Percentiles rank a stretch among this genome's conserved stretches.
Conservation (phyloP, 2,329 filamentous ascomycete species). For the Peltaster fructicola region DNA sequence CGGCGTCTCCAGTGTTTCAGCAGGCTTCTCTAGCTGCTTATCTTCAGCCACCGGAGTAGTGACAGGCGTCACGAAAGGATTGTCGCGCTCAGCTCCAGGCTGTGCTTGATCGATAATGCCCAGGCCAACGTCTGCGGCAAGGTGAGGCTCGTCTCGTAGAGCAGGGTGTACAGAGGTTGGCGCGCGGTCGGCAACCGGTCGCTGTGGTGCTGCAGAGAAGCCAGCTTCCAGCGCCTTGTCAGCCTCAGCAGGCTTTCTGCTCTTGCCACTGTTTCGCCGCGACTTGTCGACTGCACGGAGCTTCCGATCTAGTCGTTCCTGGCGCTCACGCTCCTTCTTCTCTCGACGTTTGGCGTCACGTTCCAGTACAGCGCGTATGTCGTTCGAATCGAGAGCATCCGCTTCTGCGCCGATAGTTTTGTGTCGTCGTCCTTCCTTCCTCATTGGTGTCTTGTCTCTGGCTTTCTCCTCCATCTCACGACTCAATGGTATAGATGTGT, state of each 20-base stretch:
- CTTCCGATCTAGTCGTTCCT: constrained; percentile 46
- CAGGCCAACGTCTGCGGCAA: constrained; percentile 10
- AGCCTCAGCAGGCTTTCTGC: constrained; percentile 34
- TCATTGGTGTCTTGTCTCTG: constrained; percentile 19
- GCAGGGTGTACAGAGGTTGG: constrained; percentile 19
- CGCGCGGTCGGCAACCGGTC: constrained; percentile 8
- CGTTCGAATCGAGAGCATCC: constrained; percentile 69
- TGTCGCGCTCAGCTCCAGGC: constrained; percentile 2
- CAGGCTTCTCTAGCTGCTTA: too few species aligned
- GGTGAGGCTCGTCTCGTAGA: constrained; percentile 10
- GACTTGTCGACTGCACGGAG: constrained; percentile 45
- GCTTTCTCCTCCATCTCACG: constrained; percentile 5
- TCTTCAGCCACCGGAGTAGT: constrained; percentile 6
- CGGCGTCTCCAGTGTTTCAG: too few species aligned
- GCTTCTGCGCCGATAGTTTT: constrained; percentile 52
- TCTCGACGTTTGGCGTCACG: constrained; percentile 67
- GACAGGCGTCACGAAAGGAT: constrained; percentile 13
- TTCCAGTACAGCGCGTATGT: constrained; percentile 76
- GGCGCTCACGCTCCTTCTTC: constrained; percentile 50
- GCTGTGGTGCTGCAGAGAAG: too few species aligned
- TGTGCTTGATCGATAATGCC: constrained; percentile 12
- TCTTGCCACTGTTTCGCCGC: constrained; percentile 18
- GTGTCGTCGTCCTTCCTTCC: constrained; percentile 8
- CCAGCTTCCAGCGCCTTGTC: constrained; percentile 34
- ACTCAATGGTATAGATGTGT: constrained; percentile 1